These are phyloP conservation scores for Nephelium lappaceum DNA, from an alignment of 345 rosid species.

Conservation along the genomic window DNA sequence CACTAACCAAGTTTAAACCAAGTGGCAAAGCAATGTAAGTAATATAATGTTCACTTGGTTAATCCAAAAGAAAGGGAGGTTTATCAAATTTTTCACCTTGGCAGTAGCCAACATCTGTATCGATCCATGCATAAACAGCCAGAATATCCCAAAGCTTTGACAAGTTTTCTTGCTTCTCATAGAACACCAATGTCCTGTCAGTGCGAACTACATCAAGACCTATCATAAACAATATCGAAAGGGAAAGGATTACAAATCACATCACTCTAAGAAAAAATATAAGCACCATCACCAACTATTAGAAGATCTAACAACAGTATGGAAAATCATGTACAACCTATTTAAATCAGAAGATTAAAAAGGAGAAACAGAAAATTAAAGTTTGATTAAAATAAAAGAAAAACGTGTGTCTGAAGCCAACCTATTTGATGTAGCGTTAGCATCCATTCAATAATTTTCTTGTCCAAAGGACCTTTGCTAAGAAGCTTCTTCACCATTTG, in stretches of 20 bases:
- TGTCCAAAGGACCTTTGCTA: constrained; percentile 60
- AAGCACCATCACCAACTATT: neutral
- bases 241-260: constrained; percentile 14
- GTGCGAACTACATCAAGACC: constrained; percentile 97
- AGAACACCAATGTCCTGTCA: constrained; percentile 84
- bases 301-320: neutral
- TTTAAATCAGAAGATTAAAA: neutral
- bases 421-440: constrained; percentile 96
- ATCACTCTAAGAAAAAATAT: neutral
- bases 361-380: constrained; percentile 4
- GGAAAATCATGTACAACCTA: constrained; percentile 10
- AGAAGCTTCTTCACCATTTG: constrained; percentile 57
- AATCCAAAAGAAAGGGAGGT: neutral
- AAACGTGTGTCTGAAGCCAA: constrained; percentile 30
- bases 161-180: constrained; percentile 85
- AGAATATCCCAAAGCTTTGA: constrained; percentile 97
- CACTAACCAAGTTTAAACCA: neutral
- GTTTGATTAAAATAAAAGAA: neutral
- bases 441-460: constrained; percentile 88
- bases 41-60: neutral
- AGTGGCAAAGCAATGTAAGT: neutral
- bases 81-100: constrained; percentile 61
- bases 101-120: constrained; percentile 91
- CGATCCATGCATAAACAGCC: constrained; percentile 94
- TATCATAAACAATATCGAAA: constrained; percentile 28